A percentile compares a stretch with the other conserved stretches of the same genome.
phyloP scores from a whole-genome alignment of 768 basidiomycete genomes.

The Clitopilus passeckerianus region DNA sequence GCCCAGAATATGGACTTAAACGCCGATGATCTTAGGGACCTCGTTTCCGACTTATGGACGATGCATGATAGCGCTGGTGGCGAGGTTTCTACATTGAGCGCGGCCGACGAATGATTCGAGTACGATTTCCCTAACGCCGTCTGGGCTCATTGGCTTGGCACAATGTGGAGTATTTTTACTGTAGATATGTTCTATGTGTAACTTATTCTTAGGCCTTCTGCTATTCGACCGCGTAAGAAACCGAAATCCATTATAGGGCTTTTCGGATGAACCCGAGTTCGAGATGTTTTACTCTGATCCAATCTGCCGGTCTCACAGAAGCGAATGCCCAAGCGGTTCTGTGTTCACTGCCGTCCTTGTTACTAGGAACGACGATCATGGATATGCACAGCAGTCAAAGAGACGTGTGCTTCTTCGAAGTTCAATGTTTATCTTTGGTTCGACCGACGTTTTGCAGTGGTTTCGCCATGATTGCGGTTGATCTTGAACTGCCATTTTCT shows the following conservation, averaged over 20 bases:
- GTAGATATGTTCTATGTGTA: background rate
- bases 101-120: background rate
- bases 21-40: slow-evolving; percentile 51
- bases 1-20: slow-evolving; percentile 37
- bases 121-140: no score
- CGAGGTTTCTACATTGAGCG: background rate
- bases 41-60: slow-evolving; percentile 56
- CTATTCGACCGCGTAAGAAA: background rate
- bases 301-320: background rate
- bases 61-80: slow-evolving; percentile 40
- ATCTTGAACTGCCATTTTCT: background rate
- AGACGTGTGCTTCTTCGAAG: background rate
- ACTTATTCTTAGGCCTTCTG: background rate
- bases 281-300: background rate
- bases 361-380: background rate
- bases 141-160: background rate
- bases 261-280: background rate
- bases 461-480: background rate
- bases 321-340: background rate
- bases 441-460: background rate
- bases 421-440: background rate
- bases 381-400: background rate
- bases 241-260: background rate
- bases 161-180: background rate
- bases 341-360: background rate